Conservation (phyloP, 2,329 filamentous ascomycete genomes). For the Diplodia intermedia region DNA sequence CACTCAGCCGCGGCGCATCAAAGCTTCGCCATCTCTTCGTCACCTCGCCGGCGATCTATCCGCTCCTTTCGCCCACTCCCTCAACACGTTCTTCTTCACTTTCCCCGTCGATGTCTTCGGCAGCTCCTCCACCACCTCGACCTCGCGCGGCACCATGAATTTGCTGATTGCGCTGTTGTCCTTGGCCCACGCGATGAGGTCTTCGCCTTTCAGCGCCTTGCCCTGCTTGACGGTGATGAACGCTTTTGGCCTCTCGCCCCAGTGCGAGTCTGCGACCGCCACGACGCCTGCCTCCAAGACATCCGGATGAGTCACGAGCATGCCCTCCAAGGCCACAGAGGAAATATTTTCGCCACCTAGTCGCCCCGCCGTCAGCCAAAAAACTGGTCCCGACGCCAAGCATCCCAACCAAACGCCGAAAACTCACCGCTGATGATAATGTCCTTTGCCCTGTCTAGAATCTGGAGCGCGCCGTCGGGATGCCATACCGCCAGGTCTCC, state of each 20-base stretch:
- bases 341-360: conserved; percentile 97
- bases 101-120: conserved; percentile 98
- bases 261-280: conserved; percentile 83
- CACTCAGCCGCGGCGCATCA: conserved; percentile 15
- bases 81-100: conserved; percentile 90
- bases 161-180: conserved; percentile 79
- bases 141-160: conserved; percentile 82
- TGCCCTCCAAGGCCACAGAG: conserved; percentile 86
- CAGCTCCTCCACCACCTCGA: conserved; percentile 82
- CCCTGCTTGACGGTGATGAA: conserved; percentile 82
- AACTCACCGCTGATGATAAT: conserved; percentile 90
- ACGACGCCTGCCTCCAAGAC: conserved; percentile 93
- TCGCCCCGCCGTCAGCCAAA: conserved; percentile 21
- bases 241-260: conserved; percentile 96
- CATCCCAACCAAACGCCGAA: not conserved
- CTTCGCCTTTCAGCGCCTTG: conserved; percentile 65
- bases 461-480: conserved; percentile 87
- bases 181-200: conserved; percentile 87
- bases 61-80: conserved; percentile 77
- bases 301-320: conserved; percentile 86
- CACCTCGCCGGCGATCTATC: conserved; percentile 29
- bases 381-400: not conserved
- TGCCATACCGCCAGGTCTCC: conserved; percentile 95
- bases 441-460: conserved; percentile 92
- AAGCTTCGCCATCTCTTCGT: conserved; percentile 26